Conservation (phyloP, 1,139 yeast genomes). For the Maudiozyma humilis region DNA sequence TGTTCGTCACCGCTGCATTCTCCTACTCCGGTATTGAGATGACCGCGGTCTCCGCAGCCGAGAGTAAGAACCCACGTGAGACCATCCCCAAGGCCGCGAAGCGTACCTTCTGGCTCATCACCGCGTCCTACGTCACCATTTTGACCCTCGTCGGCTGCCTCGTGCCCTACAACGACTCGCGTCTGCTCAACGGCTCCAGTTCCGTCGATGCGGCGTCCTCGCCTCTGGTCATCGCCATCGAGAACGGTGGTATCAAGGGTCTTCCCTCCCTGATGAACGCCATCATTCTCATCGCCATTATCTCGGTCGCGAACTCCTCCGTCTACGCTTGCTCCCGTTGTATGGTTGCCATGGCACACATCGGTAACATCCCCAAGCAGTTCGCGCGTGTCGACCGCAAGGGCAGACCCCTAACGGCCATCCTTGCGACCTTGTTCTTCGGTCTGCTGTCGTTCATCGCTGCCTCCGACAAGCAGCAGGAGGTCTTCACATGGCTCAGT, state of each 20-base stretch:
- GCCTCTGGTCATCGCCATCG: constrained; percentile 46
- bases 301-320: constrained; percentile 61
- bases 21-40: constrained; percentile 61
- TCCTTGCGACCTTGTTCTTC: constrained; percentile 41
- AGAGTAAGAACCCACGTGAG: constrained; percentile 67
- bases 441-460: constrained; percentile 57
- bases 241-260: constrained; percentile 41
- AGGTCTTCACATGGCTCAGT: constrained; percentile 57
- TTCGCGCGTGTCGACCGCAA: constrained; percentile 52
- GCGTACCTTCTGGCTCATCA: constrained; percentile 72
- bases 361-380: constrained; percentile 53
- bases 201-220: constrained; percentile 47
- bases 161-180: constrained; percentile 54
- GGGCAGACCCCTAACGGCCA: constrained; percentile 60
- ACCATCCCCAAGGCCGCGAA: constrained; percentile 64
- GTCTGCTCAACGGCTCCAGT: constrained; percentile 41
- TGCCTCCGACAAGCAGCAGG: constrained; percentile 49
- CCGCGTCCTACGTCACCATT: constrained; percentile 54
- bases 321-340: constrained; percentile 63
- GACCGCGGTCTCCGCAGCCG: constrained; percentile 83
- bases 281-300: constrained; percentile 48
- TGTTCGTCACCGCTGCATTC: constrained; percentile 45
- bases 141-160: constrained; percentile 56
- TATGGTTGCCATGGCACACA: constrained; percentile 55
- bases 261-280: constrained; percentile 46